These are phyloP conservation scores for Claviceps pusilla DNA, from an alignment of 2,329 filamentous ascomycete species.

Conservation along the genomic window DNA sequence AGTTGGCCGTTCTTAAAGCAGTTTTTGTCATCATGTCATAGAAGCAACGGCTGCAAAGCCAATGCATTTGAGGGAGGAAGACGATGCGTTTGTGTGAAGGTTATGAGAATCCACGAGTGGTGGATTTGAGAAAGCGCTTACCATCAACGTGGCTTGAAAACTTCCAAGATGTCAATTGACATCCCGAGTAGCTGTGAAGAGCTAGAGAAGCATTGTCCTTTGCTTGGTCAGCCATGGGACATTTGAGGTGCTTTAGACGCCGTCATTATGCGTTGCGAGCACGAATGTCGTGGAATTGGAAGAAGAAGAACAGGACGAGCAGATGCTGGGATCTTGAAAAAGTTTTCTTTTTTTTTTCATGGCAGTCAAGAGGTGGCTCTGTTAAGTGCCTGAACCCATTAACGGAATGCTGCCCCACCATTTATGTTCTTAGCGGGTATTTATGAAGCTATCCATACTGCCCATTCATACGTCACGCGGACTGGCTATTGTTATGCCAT, in stretches of 20 bases:
- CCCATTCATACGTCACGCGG: no score
- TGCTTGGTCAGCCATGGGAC: background rate
- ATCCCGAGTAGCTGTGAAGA: background rate
- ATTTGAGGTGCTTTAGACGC: background rate
- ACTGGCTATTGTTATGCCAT: background rate
- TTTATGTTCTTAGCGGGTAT: slow-evolving; percentile 14
- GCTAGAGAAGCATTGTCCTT: background rate
- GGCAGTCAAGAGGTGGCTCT: background rate
- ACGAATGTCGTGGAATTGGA: background rate
- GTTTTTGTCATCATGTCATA: slow-evolving; percentile 39
- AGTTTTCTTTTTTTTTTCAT: slow-evolving; percentile 2
- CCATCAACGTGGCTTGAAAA: background rate
- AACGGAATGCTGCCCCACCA: slow-evolving; percentile 12
- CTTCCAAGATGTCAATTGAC: background rate
- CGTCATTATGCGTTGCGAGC: background rate
- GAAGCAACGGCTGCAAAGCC: background rate
- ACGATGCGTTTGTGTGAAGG: background rate
- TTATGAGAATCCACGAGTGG: background rate
- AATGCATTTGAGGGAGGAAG: slow-evolving; percentile 6
- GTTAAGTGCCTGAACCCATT: slow-evolving; percentile 8
- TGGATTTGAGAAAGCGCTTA: slow-evolving; percentile 4
- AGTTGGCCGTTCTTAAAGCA: slow-evolving; percentile 53
- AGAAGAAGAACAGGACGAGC: background rate
- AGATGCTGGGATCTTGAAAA: background rate
- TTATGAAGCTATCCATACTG: slow-evolving; percentile 4